Base-by-base conservation (phyloP, 192 early-diverging fungal genomes). In the Obelidium mucronatum region DNA sequence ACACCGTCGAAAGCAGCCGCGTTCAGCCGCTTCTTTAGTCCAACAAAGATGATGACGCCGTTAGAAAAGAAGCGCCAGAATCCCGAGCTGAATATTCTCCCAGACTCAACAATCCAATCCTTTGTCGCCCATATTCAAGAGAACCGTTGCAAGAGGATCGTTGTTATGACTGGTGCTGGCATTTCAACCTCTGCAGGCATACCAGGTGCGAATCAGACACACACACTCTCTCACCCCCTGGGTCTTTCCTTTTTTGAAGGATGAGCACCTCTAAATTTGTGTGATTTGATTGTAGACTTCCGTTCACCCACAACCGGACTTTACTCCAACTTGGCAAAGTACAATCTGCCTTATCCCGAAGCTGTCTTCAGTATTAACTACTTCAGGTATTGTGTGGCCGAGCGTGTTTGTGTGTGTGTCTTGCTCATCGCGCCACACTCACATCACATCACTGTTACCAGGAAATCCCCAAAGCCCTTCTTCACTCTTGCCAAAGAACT, bases 311-410 rank as follows among this genome's bases (percentile, higher is more conserved):
- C 92, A 3, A 97, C 96, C 19, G 97, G 97, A 2, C 87, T 99
- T 37, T 78, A 78, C 69, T 93, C 92, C 55, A 96, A 96, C 74
- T 86, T 99, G 58, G 64, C 92, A 67, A 89, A 93, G 59, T 99
- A 93, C 82, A 86, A 95, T 31, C 80, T 99, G 44, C 96, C 96
- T 2, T 95, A 95, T 78, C 92, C 97, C 17, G 94, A 99, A 64
- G 95, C 96, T 8, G 95, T 99, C 54, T 99, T 99, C 81, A 89
- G 94, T 58, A 94, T 99, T 24, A 82, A 87, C n/a, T 99, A 94
- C 79, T 98, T 97, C 67, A 82, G 86, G 77, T 78, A 59, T 11
- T 31, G 8, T 6, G 44, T 48, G 44, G 44, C 44, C 19, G 44
- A 48, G 13, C 13, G 24, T 24, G 56, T 24, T n/a, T n/a, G 8